These are phyloP conservation scores for Apiospora arundinis DNA, from an alignment of 2,329 filamentous ascomycete genomes.

Conservation along the genomic window DNA sequence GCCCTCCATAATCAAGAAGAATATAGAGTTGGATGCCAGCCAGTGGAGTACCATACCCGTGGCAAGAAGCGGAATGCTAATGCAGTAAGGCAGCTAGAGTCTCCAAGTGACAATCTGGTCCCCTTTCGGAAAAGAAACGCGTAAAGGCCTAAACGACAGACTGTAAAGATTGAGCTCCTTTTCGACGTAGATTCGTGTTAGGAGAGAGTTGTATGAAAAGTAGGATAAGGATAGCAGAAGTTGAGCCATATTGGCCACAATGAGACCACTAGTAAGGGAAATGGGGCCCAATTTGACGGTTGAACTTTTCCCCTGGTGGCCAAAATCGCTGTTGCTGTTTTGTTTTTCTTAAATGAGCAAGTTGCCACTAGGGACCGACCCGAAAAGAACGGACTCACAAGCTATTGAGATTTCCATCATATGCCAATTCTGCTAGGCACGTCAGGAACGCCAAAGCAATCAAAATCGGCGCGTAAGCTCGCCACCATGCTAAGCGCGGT, in stretches of 20 bases:
- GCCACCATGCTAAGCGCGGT: constrained; percentile 2
- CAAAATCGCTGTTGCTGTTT: background rate
- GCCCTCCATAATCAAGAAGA: background rate
- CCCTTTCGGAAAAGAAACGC: background rate
- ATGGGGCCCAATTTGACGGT: background rate
- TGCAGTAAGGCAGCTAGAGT: background rate
- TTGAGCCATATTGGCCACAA: background rate
- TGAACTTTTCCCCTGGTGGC: background rate
- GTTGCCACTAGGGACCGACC: too few relatives aligned
- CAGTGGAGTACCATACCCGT: background rate
- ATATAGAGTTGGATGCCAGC: background rate
- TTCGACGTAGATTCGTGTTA: background rate
- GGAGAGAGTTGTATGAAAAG: background rate
- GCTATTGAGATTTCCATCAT: background rate
- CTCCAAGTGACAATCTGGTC: background rate
- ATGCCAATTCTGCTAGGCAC: background rate
- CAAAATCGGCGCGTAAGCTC: background rate
- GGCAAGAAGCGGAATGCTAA: background rate
- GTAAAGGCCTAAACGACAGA: background rate
- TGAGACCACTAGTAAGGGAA: background rate
- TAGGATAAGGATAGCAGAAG: background rate
- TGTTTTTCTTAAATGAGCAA: background rate
- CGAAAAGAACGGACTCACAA: background rate
- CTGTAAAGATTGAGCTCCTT: background rate
- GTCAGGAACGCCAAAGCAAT: background rate